phyloP scores from a whole-genome alignment of 192 early-diverging fungal species.

The Coemansia sp. region DNA sequence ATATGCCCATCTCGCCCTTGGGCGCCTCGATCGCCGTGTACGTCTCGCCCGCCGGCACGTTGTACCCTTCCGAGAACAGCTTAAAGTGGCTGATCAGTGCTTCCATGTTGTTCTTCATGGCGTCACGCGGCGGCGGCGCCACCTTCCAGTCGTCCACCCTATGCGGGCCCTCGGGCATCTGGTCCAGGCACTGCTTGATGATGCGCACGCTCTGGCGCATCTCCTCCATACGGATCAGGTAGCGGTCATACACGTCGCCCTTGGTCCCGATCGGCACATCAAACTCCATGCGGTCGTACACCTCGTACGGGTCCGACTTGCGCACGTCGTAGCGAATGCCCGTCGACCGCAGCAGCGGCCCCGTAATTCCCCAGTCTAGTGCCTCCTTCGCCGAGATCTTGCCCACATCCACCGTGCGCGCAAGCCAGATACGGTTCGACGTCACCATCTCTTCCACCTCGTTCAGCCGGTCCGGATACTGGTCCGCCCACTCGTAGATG shows the following conservation, averaged over 20 bases:
- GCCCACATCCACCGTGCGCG: slow-evolving; percentile 81
- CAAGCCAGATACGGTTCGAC: slow-evolving; percentile 92
- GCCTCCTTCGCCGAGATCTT: slow-evolving; percentile 84
- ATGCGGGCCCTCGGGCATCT: slow-evolving; percentile 91
- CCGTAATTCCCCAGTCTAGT: slow-evolving; percentile 86
- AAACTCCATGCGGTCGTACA: slow-evolving; percentile 92
- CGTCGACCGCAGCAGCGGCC: slow-evolving; percentile 91
- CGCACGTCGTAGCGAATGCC: slow-evolving; percentile 93
- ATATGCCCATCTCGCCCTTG: slow-evolving; percentile 98
- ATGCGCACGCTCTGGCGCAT: slow-evolving; percentile 97
- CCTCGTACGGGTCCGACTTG: slow-evolving; percentile 92
- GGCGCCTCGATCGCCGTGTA: slow-evolving; percentile 97
- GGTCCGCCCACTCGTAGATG: slow-evolving; percentile 89
- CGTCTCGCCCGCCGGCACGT: slow-evolving; percentile 94
- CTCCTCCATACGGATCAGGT: slow-evolving; percentile 95
- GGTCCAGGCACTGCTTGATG: slow-evolving; percentile 90
- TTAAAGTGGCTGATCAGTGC: slow-evolving; percentile 99
- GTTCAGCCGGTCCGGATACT: slow-evolving; percentile 84
- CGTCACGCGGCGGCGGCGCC: slow-evolving; percentile 80
- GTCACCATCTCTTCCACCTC: slow-evolving; percentile 93
- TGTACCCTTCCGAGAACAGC: slow-evolving; percentile 97
- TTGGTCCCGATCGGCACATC: slow-evolving; percentile 92
- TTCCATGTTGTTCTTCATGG: slow-evolving; percentile 99
- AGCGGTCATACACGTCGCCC: slow-evolving; percentile 96
- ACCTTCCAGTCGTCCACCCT: slow-evolving; percentile 99